Base-by-base conservation (phyloP, 306 rosid species). In the Sicyos baderoa region DNA sequence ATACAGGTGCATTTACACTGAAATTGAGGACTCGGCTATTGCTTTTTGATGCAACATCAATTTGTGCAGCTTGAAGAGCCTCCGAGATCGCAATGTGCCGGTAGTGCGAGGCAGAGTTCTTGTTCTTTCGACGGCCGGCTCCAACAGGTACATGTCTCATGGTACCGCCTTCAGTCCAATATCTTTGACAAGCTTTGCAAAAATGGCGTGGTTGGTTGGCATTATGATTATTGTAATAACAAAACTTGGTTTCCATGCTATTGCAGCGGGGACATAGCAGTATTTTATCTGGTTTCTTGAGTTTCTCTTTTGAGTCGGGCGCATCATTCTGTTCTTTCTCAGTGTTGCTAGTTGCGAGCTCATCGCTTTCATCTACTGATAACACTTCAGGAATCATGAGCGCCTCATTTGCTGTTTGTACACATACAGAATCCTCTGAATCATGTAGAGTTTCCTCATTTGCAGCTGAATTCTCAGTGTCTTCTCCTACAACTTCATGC, bases 111-210 rank as follows among this genome's bases (percentile, higher is more conserved):
- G 86, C n/a, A 6, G 94, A 85, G 86, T 84, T 91, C 88, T 88
- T 91, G 87, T 81, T 88, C 84, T 85, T 91, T 48, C 97, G n/a
- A n/a, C n/a, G n/a, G n/a, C n/a, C n/a, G n/a, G n/a, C n/a, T n/a
- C n/a, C n/a, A n/a, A n/a, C n/a, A 0, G 97, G 97, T 18, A 91
- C 96, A 76, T 85, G 88, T 83, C 97, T 85, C 96, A 89, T 91
- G 32, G 88, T 86, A 65, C 97, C 96, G 4, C 97, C 97, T 1
- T 91, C 91, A 35, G 96, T 91, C 97, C 97, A 91, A 76, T 91
- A 91, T 82, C 97, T 82, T 73, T 91, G 97, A 71, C 97, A 91
- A 7, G 96, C 88, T 77, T 91, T 91, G 80, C 97, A 91, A 85
- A 91, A 91, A 70, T 91, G 87, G 53, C 97, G 96, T 9, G 96